A percentile compares a stretch with the other conserved stretches of the same genome.
Evolutionary conservation across 179 eudicot species (phyloP).

Genomic region (Silene noctiflora): DNA sequence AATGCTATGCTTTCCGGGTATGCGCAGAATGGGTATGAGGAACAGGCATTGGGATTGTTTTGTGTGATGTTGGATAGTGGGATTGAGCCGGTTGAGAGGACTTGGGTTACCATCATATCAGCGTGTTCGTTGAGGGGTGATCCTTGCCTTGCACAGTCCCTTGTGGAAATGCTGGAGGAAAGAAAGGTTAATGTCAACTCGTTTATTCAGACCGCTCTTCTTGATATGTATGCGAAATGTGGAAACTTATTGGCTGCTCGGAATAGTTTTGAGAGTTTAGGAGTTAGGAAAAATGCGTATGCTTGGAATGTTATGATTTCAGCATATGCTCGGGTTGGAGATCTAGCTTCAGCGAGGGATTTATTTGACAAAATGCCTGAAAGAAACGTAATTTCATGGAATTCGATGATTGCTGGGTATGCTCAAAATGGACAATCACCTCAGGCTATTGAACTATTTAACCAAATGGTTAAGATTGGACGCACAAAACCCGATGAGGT

Average conservation of each 20-base stretch:
- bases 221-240: slow-evolving; percentile 66
- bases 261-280: slow-evolving; percentile 42
- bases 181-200: slow-evolving; percentile 30
- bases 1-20: slow-evolving; percentile 68
- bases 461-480: slow-evolving; percentile 38
- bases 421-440: slow-evolving; percentile 63
- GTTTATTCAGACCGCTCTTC: slow-evolving; percentile 54
- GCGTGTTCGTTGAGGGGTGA: slow-evolving; percentile 50
- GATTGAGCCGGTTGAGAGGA: slow-evolving; percentile 48
- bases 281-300: slow-evolving; percentile 28
- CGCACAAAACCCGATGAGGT: slow-evolving; percentile 51
- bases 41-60: slow-evolving; percentile 44
- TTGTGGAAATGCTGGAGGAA: slow-evolving; percentile 40
- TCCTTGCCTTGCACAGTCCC: slow-evolving; percentile 38
- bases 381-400: slow-evolving; percentile 54
- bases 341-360: slow-evolving; percentile 43
- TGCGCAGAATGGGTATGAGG: slow-evolving; percentile 45
- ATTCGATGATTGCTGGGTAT: slow-evolving; percentile 69
- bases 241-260: slow-evolving; percentile 50
- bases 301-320: slow-evolving; percentile 67
- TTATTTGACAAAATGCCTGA: slow-evolving; percentile 49
- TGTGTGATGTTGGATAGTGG: slow-evolving; percentile 45
- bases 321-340: slow-evolving; percentile 51
- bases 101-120: slow-evolving; percentile 57
- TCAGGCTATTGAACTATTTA: slow-evolving; percentile 54